These are phyloP conservation scores for Anthracocystis panici-leucophaei DNA, from an alignment of 1,284 basidiomycete species.

Conservation along the genomic window DNA sequence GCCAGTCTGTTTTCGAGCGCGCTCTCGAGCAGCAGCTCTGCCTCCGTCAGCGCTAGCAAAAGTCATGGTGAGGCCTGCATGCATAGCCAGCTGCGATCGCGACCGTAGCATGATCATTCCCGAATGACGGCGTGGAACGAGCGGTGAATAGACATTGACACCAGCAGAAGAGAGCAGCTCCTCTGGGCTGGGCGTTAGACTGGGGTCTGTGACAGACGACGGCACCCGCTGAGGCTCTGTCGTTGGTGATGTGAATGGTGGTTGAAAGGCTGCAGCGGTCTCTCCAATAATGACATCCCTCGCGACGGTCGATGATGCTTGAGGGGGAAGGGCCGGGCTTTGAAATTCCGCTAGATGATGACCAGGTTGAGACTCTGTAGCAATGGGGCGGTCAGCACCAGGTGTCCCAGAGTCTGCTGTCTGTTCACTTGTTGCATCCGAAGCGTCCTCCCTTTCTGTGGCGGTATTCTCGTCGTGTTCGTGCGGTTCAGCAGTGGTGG, in stretches of 20 bases:
- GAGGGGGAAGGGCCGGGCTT: background rate
- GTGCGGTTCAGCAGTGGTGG: background rate
- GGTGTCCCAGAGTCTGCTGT: slow-evolving; percentile 9
- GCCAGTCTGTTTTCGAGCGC: slow-evolving; percentile 47
- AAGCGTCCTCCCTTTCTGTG: slow-evolving; percentile 4
- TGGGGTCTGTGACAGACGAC: slow-evolving; percentile 10
- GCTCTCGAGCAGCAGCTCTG: slow-evolving; percentile 57
- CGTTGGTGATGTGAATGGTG: slow-evolving; percentile 1
- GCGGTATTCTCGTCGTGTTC: background rate
- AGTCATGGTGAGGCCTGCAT: slow-evolving; percentile 42
- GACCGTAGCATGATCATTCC: slow-evolving; percentile 59
- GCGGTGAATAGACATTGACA: slow-evolving; percentile 18
- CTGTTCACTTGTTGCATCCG: slow-evolving; percentile 4
- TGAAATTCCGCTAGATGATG: background rate
- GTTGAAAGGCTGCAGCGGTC: background rate
- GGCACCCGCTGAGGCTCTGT: background rate
- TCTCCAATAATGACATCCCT: background rate
- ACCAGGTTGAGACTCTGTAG: background rate
- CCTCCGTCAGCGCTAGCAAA: slow-evolving; percentile 53
- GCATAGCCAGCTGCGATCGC: slow-evolving; percentile 55
- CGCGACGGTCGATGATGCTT: background rate
- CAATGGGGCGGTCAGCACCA: background rate
- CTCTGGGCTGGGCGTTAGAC: slow-evolving; percentile 38
- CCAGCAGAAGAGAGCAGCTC: slow-evolving; percentile 30
- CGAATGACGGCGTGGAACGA: slow-evolving; percentile 55